A percentile compares a stretch with the other conserved stretches of the same genome.
Conservation (phyloP, 495 filamentous ascomycete species). For the Parathielavia hyrcaniae region DNA sequence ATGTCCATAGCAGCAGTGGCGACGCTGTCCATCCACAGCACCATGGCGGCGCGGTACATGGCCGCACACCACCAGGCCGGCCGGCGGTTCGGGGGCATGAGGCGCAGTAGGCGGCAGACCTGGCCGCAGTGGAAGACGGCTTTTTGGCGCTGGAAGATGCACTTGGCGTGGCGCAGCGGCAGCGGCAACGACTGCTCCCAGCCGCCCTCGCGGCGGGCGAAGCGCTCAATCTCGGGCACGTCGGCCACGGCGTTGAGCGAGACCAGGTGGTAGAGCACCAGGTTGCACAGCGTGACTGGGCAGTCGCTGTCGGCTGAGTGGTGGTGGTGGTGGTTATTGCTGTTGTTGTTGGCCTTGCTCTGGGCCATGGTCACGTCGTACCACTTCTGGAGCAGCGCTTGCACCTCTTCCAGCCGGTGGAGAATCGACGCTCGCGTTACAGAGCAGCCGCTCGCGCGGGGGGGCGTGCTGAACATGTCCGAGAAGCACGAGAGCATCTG, state of each 20-base stretch:
- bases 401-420: conserved; percentile 48
- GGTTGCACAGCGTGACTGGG: conserved; percentile 44
- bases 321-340: no score
- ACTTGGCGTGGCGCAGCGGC: conserved; percentile 43
- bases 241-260: conserved; percentile 53
- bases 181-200: conserved; percentile 42
- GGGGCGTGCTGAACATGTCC: conserved; percentile 31
- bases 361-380: conserved; percentile 44
- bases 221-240: conserved; percentile 53
- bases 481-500: conserved; percentile 46
- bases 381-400: conserved; percentile 53
- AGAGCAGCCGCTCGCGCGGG: conserved; percentile 31
- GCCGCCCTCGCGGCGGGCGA: conserved; percentile 49
- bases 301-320: no score
- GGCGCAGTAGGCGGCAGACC: conserved; percentile 46
- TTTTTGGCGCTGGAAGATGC: conserved; percentile 50
- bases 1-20: no score
- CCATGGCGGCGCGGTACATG: conserved; percentile 47
- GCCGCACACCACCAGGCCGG: conserved; percentile 52
- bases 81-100: conserved; percentile 39
- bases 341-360: conserved; percentile 31
- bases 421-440: conserved; percentile 49
- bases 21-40: conserved; percentile 46
- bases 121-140: conserved; percentile 57
- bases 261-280: conserved; percentile 60